Base-by-base conservation (phyloP, 116 monocot genomes). In the Cymodocea nodosa region DNA sequence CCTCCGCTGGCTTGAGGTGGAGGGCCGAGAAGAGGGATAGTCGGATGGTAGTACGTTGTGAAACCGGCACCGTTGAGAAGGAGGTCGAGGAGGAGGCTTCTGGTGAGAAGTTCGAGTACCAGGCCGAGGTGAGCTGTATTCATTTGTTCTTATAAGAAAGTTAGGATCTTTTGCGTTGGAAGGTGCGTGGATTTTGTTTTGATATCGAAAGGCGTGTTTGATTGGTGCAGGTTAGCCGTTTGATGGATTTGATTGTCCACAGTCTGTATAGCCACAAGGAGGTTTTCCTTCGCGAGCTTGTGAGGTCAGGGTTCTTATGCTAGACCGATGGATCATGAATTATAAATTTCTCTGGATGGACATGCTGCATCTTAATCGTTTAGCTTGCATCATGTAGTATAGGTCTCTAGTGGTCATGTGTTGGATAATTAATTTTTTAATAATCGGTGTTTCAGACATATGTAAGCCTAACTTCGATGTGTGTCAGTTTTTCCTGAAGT, bases 251-350 rank as follows among this genome's bases (percentile, higher is more conserved):
- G 68, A 95, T 95, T 66, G 95, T 95, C 50, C 95, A 95, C 75
- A 95, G 95, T 68, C 66, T 95, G 60, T 95, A 95, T 66, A 95
- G 95, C 64, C 90, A 95, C 78, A 95, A 95, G 76, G 95, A 95
- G 70, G 95, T 95, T 16, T 95, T 95, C 69, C 81, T 95, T 25
- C 77, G 95, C n/a, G 95, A 95, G 67, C 90, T 95, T 60, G 90
- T 95, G 18, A 95, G 95, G 95, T 90, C 62, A 6, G 80, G 23
- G 48, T 34, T 52, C 35, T 39, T 17, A 9, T 5, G n/a, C 16
- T 13, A 23, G 9, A 25, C n/a, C n/a, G n/a, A 22, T 56, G 22
- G 56, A 7, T 5, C n/a, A 56, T 56, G 56, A 19, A 19, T 56
- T 44, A 44, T 1, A 44, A 8, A 12, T 44, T 44, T 44, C 8